phyloP scores from a whole-genome alignment of 352 stramenopile species.

The Achlya hypogyna region DNA sequence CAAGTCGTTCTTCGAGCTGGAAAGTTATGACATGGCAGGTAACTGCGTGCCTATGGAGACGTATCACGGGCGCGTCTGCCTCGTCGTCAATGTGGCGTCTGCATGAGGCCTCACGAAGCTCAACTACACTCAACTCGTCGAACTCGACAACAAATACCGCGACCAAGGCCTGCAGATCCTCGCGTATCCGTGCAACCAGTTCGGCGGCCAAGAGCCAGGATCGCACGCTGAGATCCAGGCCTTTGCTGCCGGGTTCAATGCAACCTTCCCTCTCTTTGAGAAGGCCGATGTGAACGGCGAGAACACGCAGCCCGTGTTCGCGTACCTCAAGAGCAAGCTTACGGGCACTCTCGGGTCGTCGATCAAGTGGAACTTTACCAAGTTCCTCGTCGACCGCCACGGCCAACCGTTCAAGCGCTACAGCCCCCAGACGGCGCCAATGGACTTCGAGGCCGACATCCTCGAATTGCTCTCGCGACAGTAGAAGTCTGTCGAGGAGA shows the following conservation, averaged over 20 bases:
- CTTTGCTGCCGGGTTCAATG: constrained; percentile 49
- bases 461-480: constrained; percentile 53
- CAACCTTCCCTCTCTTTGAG: constrained; percentile 39
- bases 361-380: constrained; percentile 88
- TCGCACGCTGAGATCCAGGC: constrained; percentile 41
- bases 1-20: constrained; percentile 66
- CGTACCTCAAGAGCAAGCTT: constrained; percentile 70
- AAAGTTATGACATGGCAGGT: constrained; percentile 49
- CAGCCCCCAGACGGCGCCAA: constrained; percentile 46
- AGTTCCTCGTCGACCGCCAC: constrained; percentile 82
- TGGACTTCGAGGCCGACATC: constrained; percentile 74
- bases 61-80: constrained; percentile 27
- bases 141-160: constrained; percentile 50
- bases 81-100: constrained; percentile 67
- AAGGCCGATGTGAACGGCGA: constrained; percentile 85
- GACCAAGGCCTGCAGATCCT: constrained; percentile 49
- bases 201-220: constrained; percentile 63
- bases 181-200: constrained; percentile 84
- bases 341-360: constrained; percentile 56
- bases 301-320: constrained; percentile 58
- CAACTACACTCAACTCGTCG: constrained; percentile 70
- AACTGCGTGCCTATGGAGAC: constrained; percentile 45
- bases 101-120: constrained; percentile 68
- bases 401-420: constrained; percentile 69
- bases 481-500: too few relatives aligned